phyloP scores from a whole-genome alignment of 805 yeast species.

The Teunomyces tritomae region DNA sequence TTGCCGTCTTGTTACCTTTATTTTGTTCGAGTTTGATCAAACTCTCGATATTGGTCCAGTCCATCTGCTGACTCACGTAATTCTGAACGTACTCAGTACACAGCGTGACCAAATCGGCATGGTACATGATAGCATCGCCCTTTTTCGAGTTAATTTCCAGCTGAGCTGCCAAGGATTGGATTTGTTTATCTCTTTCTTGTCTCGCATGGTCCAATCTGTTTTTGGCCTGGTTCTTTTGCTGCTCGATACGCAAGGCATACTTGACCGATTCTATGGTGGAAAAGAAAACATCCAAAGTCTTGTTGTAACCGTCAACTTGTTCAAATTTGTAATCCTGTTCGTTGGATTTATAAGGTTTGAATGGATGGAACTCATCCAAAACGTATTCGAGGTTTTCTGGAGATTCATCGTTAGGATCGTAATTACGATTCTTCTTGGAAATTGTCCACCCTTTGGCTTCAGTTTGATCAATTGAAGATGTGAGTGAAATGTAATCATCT shows the following conservation, averaged over 20 bases:
- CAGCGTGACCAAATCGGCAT: slow-evolving; percentile 69
- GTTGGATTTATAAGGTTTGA: slow-evolving; percentile 47
- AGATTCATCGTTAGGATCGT: slow-evolving; percentile 25
- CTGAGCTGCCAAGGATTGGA: slow-evolving; percentile 59
- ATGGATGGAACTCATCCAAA: slow-evolving; percentile 71
- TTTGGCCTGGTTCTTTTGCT: slow-evolving; percentile 71
- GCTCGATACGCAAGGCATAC: slow-evolving; percentile 68
- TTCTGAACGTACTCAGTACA: slow-evolving; percentile 67
- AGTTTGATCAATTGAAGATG: slow-evolving; percentile 30
- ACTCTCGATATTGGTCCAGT: slow-evolving; percentile 87
- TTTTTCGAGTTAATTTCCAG: slow-evolving; percentile 63
- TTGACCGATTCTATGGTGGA: slow-evolving; percentile 83
- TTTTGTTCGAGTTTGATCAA: slow-evolving; percentile 66
- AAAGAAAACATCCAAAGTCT: slow-evolving; percentile 78
- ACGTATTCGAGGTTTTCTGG: slow-evolving; percentile 45
- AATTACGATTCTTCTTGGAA: slow-evolving; percentile 55
- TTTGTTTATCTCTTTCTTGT: slow-evolving; percentile 66
- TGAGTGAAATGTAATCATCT: slow-evolving; percentile 31
- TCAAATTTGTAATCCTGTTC: slow-evolving; percentile 36
- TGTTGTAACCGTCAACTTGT: slow-evolving; percentile 65
- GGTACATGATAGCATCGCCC: slow-evolving; percentile 69
- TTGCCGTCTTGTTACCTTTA: slow-evolving; percentile 64
- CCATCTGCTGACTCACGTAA: slow-evolving; percentile 80
- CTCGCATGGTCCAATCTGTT: slow-evolving; percentile 74
- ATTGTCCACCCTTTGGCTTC: slow-evolving; percentile 59